These are phyloP conservation scores for peach (Prunus persica) DNA, from an alignment of 306 rosid genomes.

Conservation along the genomic window DNA sequence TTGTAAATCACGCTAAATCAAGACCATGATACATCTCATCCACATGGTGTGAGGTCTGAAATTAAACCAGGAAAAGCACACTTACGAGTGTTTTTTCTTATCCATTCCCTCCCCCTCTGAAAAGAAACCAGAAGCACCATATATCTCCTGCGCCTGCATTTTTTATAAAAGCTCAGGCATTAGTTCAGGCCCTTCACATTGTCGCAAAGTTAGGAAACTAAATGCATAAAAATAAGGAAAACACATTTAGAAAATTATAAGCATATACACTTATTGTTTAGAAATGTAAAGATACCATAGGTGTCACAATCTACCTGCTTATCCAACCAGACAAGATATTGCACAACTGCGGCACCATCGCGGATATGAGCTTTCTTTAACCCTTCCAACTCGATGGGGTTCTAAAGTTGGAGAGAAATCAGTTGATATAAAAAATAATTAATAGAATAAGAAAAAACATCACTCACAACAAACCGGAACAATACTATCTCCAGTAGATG, in stretches of 20 bases:
- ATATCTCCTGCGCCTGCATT: conserved; percentile 81
- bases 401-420: conserved; percentile 43
- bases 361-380: conserved; percentile 78
- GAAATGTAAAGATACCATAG: conserved; percentile 20
- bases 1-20: not conserved
- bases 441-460: not conserved
- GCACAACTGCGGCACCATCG: conserved; percentile 96
- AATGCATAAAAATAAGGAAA: not conserved
- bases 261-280: not conserved
- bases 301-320: conserved; percentile 52
- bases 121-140: conserved; percentile 95
- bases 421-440: conserved; percentile 3
- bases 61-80: conserved; percentile 13
- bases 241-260: not conserved
- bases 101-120: conserved; percentile 41
- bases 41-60: not conserved
- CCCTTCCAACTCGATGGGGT: conserved; percentile 87
- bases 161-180: conserved; percentile 32
- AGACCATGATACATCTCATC: not conserved
- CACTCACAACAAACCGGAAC: not conserved
- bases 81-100: conserved; percentile 59
- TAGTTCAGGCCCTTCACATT: conserved; percentile 14
- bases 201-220: conserved; percentile 1
- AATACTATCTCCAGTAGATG: not conserved
- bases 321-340: conserved; percentile 94